Evolutionary conservation across 1,284 basidiomycete genomes (phyloP).

Genomic region (Gymnopus androsaceus): DNA sequence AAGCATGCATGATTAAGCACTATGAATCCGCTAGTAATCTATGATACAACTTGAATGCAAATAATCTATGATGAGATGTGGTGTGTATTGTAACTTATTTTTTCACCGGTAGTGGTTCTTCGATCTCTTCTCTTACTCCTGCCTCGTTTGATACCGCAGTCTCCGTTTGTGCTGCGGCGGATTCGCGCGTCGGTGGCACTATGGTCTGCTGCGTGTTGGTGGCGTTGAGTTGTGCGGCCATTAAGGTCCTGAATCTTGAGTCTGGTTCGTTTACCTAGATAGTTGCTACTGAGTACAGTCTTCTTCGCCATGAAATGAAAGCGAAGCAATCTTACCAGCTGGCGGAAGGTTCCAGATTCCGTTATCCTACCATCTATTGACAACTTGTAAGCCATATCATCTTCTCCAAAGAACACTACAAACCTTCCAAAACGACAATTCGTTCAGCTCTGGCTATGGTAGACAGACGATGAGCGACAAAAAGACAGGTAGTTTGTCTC

Average conservation of each 20-base stretch:
- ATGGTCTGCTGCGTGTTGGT: slow-evolving; percentile 35
- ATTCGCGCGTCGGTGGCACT: not conserved
- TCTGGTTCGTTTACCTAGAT: slow-evolving; percentile 59
- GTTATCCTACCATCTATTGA: slow-evolving; percentile 72
- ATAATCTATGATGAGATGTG: not conserved
- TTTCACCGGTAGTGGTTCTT: not conserved
- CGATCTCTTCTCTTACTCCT: not conserved
- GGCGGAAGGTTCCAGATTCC: slow-evolving; percentile 83
- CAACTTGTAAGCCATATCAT: slow-evolving; percentile 1
- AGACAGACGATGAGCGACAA: slow-evolving; percentile 86
- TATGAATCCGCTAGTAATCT: not conserved
- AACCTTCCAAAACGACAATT: slow-evolving; percentile 85
- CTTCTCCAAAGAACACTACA: slow-evolving; percentile 15
- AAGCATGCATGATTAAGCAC: not conserved
- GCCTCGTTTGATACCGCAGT: not conserved
- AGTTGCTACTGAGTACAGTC: not conserved
- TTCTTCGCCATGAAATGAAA: too few species aligned
- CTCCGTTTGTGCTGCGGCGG: not conserved
- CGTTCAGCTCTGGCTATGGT: slow-evolving; percentile 85
- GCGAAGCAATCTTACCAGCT: slow-evolving; percentile 53
- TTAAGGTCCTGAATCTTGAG: slow-evolving; percentile 73
- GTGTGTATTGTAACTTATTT: not conserved
- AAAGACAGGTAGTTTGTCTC: slow-evolving; percentile 81
- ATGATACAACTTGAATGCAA: not conserved
- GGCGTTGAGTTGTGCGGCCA: slow-evolving; percentile 82